These are phyloP conservation scores for Telfairia occidentalis DNA, from an alignment of 331 rosid species.

Conservation along the genomic window DNA sequence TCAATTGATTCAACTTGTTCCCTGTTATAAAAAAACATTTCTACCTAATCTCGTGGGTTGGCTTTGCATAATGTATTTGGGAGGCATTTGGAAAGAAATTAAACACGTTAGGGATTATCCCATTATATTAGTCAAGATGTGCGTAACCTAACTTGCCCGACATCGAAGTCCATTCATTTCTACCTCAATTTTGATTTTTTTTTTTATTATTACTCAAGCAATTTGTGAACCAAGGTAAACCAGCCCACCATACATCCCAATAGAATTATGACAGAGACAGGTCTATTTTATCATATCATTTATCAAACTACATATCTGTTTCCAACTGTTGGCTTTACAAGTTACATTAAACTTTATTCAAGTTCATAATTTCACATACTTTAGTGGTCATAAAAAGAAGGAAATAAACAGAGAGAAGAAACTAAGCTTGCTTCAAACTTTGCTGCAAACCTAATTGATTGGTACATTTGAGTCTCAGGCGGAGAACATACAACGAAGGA, in stretches of 20 bases:
- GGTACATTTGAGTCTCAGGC: neutral
- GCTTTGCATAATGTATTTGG: too few relatives aligned
- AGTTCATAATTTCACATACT: neutral
- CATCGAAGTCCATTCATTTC: too few relatives aligned
- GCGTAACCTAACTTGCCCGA: too few relatives aligned
- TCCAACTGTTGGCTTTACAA: neutral
- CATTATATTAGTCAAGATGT: too few relatives aligned
- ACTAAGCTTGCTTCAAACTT: neutral
- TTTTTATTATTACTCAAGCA: too few relatives aligned
- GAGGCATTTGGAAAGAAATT: too few relatives aligned
- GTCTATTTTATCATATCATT: neutral
- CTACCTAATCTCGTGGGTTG: too few relatives aligned
- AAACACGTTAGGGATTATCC: too few relatives aligned
- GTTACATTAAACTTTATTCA: conserved; percentile 1
- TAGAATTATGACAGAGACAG: neutral
- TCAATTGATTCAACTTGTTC: too few relatives aligned
- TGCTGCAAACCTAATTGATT: neutral
- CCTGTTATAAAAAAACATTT: too few relatives aligned
- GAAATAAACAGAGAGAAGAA: neutral
- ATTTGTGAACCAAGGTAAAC: neutral
- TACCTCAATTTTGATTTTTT: too few relatives aligned
- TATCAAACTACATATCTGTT: neutral
- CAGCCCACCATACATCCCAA: neutral
- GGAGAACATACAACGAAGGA: neutral
- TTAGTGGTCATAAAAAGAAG: neutral